Evolutionary conservation across 805 yeast species (phyloP), one percentile per base, ranked within the genome.

Genomic region (Candida nonsorbophila): DNA sequence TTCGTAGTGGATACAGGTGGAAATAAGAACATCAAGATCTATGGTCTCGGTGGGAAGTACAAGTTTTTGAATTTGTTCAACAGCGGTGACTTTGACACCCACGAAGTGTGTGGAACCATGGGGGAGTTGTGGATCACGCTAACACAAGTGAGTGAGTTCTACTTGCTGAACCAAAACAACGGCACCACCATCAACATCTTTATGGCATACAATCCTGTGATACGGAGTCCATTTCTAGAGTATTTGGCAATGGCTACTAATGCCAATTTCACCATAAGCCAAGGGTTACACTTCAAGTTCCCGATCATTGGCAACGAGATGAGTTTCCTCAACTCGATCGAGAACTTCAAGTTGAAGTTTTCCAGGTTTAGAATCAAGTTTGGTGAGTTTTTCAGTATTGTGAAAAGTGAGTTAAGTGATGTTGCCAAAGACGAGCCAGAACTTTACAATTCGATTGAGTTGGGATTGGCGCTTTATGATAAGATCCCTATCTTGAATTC

Each of bases 101-200:
- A 7, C 7, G 10, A 18, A 13, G 34, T 53, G 8, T 32, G 44
- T 14, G 64, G 62, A 3, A 51, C 46, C 22, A 36, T 40, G 13
- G 88, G 90, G 2, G 79, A 79, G 38, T 64, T 80, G 24, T 83
- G 94, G 94, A 67, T 79, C 21, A 78, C 85, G 6, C 53, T 80
- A 36, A 52, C 80, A 29, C 92, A 83, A 49, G 55, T 84, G 22
- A 88, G 90, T 3, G 79, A 73, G 48, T 60, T 83, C 29, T 55
- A 55, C 33, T 36, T 40, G n/a, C 19, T 28, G 4, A 36, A 33
- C 26, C 29, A 32, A 15, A 24, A 32, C 19, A 37, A 33, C 21
- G 28, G 31, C n/a, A 50, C 56, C 37, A 72, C 79, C 29, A 70
- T 80, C 24, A 72, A 80, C 38, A 49, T 84, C 6, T 74, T 84